These are phyloP conservation scores for Colletotrichum liaoningense DNA, from an alignment of 2,329 filamentous ascomycete species.

Conservation along the genomic window DNA sequence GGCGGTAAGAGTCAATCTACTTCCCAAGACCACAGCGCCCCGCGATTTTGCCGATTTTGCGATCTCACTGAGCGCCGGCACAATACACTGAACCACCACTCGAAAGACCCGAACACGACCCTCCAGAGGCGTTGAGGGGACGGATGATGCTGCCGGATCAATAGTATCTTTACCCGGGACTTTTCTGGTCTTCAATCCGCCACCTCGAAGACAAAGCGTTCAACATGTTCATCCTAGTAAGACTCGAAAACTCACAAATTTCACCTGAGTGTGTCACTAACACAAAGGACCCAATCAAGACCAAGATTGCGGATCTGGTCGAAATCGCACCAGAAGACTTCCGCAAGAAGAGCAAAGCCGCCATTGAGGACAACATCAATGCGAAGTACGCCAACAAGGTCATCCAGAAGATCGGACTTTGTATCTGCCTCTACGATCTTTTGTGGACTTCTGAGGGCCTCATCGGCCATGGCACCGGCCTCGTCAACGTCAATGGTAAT, in stretches of 20 bases:
- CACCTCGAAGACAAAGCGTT: not conserved
- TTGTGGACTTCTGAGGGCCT: slow-evolving; percentile 90
- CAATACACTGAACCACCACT: not conserved
- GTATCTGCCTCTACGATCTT: slow-evolving; percentile 92
- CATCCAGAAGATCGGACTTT: slow-evolving; percentile 93
- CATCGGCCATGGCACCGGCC: slow-evolving; percentile 90
- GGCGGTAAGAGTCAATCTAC: slow-evolving; percentile 18
- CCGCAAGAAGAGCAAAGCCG: slow-evolving; percentile 81
- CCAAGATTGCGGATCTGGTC: slow-evolving; percentile 93
- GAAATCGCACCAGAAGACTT: slow-evolving; percentile 93
- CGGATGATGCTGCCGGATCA: not conserved
- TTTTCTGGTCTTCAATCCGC: not conserved
- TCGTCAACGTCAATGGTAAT: slow-evolving; percentile 92
- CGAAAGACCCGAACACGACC: not conserved
- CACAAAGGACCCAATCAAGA: slow-evolving; percentile 62
- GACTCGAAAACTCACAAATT: slow-evolving; percentile 33
- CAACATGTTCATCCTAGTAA: slow-evolving; percentile 64
- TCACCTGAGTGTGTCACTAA: slow-evolving; percentile 24
- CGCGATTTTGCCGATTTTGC: slow-evolving; percentile 28
- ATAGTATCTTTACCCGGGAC: not conserved
- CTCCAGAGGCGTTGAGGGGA: not conserved
- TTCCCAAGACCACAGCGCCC: slow-evolving; percentile 10
- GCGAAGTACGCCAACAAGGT: slow-evolving; percentile 96
- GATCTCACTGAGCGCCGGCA: not conserved
- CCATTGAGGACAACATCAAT: slow-evolving; percentile 97